Evolutionary conservation across 768 basidiomycete genomes (phyloP).

Genomic region (Auriscalpium microsporum): DNA sequence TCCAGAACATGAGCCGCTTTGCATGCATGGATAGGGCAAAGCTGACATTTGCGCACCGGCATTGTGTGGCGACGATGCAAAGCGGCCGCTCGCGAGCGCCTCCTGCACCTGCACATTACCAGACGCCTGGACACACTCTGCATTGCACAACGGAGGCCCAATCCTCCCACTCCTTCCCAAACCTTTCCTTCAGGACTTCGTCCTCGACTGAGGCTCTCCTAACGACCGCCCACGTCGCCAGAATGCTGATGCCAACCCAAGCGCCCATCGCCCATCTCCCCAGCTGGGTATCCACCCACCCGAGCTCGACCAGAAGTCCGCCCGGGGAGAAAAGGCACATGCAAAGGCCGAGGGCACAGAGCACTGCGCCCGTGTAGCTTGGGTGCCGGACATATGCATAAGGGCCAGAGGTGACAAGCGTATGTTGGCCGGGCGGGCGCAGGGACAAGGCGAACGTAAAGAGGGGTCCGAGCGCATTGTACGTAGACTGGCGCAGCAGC

Average conservation of each 20-base stretch:
- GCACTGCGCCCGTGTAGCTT: slow-evolving; percentile 3
- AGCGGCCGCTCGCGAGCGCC: too few relatives aligned
- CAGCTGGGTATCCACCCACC: neutral
- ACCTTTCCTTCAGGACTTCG: neutral
- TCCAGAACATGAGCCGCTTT: too few relatives aligned
- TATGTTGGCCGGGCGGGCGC: neutral
- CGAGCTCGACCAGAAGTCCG: neutral
- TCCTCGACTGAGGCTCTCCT: neutral
- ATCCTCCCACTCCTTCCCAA: neutral
- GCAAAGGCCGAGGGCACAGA: neutral
- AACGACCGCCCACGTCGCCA: neutral
- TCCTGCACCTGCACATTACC: neutral
- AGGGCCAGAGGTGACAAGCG: slow-evolving; percentile 6
- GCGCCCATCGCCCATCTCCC: neutral
- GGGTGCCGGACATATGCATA: slow-evolving; percentile 10
- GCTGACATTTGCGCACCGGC: too few relatives aligned
- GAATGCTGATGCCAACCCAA: neutral
- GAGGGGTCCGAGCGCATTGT: slow-evolving; percentile 1
- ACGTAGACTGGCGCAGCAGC: neutral
- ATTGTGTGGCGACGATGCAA: too few relatives aligned
- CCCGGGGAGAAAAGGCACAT: neutral
- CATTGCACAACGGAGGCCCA: neutral
- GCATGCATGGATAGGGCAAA: too few relatives aligned
- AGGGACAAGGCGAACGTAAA: slow-evolving; percentile 8
- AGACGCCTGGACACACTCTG: neutral